phyloP scores from a whole-genome alignment of 129 eudicot species.

The Helichrysum umbraculigerum region DNA sequence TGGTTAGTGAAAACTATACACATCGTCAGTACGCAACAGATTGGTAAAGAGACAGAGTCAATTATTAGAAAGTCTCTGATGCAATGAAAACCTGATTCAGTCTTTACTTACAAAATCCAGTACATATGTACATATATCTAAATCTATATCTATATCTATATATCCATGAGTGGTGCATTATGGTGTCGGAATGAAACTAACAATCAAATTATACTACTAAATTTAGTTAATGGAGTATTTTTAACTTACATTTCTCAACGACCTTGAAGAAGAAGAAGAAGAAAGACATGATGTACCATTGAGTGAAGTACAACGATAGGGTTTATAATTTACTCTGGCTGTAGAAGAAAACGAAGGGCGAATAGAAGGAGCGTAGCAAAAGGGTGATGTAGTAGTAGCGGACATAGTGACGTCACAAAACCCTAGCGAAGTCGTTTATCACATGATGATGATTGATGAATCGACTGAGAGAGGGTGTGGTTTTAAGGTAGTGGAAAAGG shows the following conservation, averaged over 20 bases:
- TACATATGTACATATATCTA: not conserved
- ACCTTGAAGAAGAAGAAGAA: slow-evolving; percentile 23
- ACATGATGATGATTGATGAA: slow-evolving; percentile 11
- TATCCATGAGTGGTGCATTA: not conserved
- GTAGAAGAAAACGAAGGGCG: slow-evolving; percentile 27
- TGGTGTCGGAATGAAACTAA: no score
- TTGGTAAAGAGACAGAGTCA: no score
- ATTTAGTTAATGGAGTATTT: not conserved
- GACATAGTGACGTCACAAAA: slow-evolving; percentile 1
- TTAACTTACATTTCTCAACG: slow-evolving; percentile 40
- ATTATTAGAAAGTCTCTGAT: no score
- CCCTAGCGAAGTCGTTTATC: slow-evolving; percentile 23
- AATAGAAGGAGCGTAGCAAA: slow-evolving; percentile 28
- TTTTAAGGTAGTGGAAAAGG: not conserved
- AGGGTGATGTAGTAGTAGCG: slow-evolving; percentile 24
- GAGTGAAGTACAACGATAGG: not conserved
- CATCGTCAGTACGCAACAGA: no score
- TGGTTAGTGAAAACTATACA: no score
- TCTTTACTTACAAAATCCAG: not conserved
- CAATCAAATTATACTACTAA: not conserved
- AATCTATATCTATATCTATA: no score
- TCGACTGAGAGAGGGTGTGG: not conserved
- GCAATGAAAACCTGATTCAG: no score
- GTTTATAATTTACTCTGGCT: slow-evolving; percentile 28
- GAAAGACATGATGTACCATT: slow-evolving; percentile 15